phyloP scores from a whole-genome alignment of 257 asterid species.

The Buddleja alternifolia region DNA sequence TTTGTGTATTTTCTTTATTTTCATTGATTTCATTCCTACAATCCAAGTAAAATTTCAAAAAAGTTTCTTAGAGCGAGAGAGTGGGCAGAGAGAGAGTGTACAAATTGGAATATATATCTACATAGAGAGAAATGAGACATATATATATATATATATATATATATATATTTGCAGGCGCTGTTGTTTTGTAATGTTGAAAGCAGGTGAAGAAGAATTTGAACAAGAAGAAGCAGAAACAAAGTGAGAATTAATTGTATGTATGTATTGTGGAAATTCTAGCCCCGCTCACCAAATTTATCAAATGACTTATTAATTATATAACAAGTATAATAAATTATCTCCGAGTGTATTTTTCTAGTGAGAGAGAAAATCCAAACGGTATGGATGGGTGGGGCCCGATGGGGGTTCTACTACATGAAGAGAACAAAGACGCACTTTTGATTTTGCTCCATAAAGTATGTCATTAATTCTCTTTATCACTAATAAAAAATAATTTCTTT shows the following conservation, averaged over 20 bases:
- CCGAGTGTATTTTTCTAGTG: neutral
- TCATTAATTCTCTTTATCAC: too few relatives aligned
- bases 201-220: constrained; percentile 32
- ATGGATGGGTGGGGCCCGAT: constrained; percentile 44
- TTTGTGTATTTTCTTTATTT: constrained; percentile 33
- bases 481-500: too few relatives aligned
- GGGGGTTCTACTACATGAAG: constrained; percentile 65
- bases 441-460: constrained; percentile 1
- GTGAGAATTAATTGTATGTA: constrained; percentile 1
- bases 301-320: too few relatives aligned
- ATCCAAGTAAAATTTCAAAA: constrained; percentile 35
- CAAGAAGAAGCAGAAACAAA: constrained; percentile 1
- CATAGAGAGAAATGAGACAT: constrained; percentile 7
- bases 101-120: constrained; percentile 8
- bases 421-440: constrained; percentile 85
- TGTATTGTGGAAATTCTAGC: too few relatives aligned
- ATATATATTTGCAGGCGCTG: constrained; percentile 30
- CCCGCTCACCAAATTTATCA: too few relatives aligned
- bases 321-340: too few relatives aligned
- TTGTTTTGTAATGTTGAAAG: constrained; percentile 30
- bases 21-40: constrained; percentile 13
- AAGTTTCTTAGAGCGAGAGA: constrained; percentile 35
- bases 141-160: too few relatives aligned
- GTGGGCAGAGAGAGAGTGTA: constrained; percentile 16
- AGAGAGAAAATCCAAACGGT: constrained; percentile 35